Base-by-base conservation (phyloP, 495 filamentous ascomycete species). In the Neurospora discreta region DNA sequence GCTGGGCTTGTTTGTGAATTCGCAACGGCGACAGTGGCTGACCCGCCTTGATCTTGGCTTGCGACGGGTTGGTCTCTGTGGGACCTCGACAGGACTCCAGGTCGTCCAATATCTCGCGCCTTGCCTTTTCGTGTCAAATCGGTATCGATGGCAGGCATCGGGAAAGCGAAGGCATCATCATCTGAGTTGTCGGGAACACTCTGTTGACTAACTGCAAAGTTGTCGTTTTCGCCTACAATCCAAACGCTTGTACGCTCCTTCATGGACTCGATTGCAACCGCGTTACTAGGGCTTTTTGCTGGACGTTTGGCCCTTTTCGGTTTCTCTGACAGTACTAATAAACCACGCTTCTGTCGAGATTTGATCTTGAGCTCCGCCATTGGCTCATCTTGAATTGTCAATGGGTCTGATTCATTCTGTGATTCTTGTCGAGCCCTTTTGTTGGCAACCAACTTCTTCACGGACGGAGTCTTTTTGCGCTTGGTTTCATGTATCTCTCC, bases 311-410 rank as follows among this genome's bases (percentile, higher is more conserved):
- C 9, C 38, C 70, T 71, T 23, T 36, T 69, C 4, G 71, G 46
- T 69, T 75, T 76, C 68, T 84, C 82, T 7, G 78, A 73, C 5
- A 81, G 39, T 71, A 83, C 76, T 52, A 84, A 42, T 3, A 85
- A 70, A 39, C 83, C 82, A 67, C 83, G 77, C 68, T 81, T 84
- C 40, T 81, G 82, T 70, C 81, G 73, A 15, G 81, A 78, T 46
- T 79, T 82, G 38, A 85, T 79, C 20, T 77, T 80, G 41, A 85
- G 71, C 67, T 83, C 80, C 43, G 79, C 81, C 69, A 78, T 78
- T n/a, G 77, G 79, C 69, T 80, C 76, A 26, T 74, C 68, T 58
- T 73, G 38, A n/a, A 26, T 33, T 69, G 40, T 26, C 65, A 68
- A 15, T 33, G 52, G 13, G 33, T 18, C 30, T 30, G 23, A 9